Conservation (phyloP, 129 eudicot species). For the Lonicera japonica region DNA sequence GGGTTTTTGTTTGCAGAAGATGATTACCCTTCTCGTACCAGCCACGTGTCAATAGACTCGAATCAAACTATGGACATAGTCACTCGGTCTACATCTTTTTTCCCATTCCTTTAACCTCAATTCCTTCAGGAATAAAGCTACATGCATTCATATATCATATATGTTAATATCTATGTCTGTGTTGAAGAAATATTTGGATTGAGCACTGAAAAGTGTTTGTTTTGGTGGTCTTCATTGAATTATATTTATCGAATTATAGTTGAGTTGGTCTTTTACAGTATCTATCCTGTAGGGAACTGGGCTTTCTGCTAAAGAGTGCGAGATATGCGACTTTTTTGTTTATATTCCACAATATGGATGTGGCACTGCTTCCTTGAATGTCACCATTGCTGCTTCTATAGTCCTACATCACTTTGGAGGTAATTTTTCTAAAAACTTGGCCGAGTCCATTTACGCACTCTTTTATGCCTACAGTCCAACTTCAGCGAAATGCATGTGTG, state of each 20-base stretch:
- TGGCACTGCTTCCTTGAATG: constrained; percentile 93
- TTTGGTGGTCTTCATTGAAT: neutral
- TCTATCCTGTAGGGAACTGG: constrained; percentile 69
- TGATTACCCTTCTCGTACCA: too few relatives aligned
- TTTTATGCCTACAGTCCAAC: too few relatives aligned
- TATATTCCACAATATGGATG: constrained; percentile 96
- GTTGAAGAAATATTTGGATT: too few relatives aligned
- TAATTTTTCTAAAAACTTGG: constrained; percentile 15
- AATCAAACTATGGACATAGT: too few relatives aligned
- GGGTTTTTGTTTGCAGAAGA: too few relatives aligned
- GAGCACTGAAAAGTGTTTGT: neutral
- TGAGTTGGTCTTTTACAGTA: neutral
- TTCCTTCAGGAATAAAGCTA: too few relatives aligned
- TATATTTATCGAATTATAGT: neutral
- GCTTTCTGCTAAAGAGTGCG: constrained; percentile 83
- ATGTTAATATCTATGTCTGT: too few relatives aligned
- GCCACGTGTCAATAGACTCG: too few relatives aligned
- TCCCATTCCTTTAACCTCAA: too few relatives aligned
- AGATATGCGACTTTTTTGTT: constrained; percentile 90
- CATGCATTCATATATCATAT: too few relatives aligned
- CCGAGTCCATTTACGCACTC: neutral
- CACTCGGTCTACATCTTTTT: too few relatives aligned
- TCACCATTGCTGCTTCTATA: constrained; percentile 95
- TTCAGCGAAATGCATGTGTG: too few relatives aligned
- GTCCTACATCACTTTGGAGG: constrained; percentile 95